Evolutionary conservation across 2,329 filamentous ascomycete species (phyloP), one percentile per base, ranked within the genome.

Genomic region (Aureobasidium subglaciale): DNA sequence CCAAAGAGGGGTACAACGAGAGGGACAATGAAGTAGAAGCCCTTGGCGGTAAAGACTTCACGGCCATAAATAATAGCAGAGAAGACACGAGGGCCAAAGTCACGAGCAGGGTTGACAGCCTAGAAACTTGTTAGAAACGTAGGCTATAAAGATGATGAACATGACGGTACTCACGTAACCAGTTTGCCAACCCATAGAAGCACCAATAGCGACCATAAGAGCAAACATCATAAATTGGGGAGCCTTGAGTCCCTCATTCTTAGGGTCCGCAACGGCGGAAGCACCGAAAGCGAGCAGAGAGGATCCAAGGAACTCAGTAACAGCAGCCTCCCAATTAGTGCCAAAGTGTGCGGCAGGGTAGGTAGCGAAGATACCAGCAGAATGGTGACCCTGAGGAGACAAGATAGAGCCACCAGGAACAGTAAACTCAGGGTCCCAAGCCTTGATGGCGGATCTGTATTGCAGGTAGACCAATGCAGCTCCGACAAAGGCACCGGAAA

Each of bases 131-230:
- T 37, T n/a, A 37, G 16, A 11, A 18, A 10, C n/a, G n/a, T n/a
- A n/a, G n/a, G n/a, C n/a, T n/a, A n/a, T 7, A 41, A 25, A 34
- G 16, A 37, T 18, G 15, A 37, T 20, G 11, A 20, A 13, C 11
- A 16, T 3, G 11, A 49, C 20, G 25, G 15, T n/a, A 53, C 50
- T 43, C n/a, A 55, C 50, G 24, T 56, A 56, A 20, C 54, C 54
- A 41, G 54, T 56, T n/a, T 56, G 54, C 54, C 54, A 56, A 13
- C 54, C 54, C 34, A 56, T 32, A 3, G 43, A 30, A 37, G 54
- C 54, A 20, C 54, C 54, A 34, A 56, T 56, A 9, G 35, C 34
- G 7, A 56, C 25, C 43, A 56, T 42, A 16, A 56, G 15, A 0
- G 15, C 34, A 43, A 56, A 56, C 34, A 50, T 35, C 16, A 16